Evolutionary conservation across 2,329 filamentous ascomycete species (phyloP), one percentile per base, ranked within the genome.

Genomic region (Biscogniauxia marginata): DNA sequence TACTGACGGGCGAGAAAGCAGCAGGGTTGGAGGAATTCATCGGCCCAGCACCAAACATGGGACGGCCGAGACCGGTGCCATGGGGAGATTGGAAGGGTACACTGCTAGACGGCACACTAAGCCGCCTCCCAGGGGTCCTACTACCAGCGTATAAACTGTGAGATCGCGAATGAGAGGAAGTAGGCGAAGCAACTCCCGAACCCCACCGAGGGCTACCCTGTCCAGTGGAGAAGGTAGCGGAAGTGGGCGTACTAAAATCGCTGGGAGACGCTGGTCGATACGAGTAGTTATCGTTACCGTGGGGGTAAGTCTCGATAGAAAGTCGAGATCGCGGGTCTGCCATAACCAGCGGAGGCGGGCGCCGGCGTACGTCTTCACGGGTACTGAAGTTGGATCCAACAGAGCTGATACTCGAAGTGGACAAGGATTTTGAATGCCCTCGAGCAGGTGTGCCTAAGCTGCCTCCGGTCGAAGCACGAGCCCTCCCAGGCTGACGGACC

Each of bases 401-500:
- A 0, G 91, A 93, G 22, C 75, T 75, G 11, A 97, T 91, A 71
- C 91, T 96, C 0, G 93, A 96, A 2, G 91, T 86, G 0, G 93
- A 97, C 2, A 96, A 76, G 1, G 84, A 85, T 71, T 96, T 96
- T 65, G 88, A 90, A 71, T 97, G 93, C 1, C 92, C 91, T 56
- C 92, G 83, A 57, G 81, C 83, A 25, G 89, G 87, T 6, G 86
- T 83, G 18, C 84, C 83, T 59, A 87, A 82, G 66, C 89, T 93
- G 22, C 90, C 88, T 19, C 85, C 83, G 1, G 91, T 96, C 11
- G 89, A 87, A 11, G 92, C 86, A 60, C 93, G 83, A 7, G 90
- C 87, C 63, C 93, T 82, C 56, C 83, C 87, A 1, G 88, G 83
- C 50, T 89, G 88, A 53, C 91, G 84, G 30, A 93, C 89, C 57